Evolutionary conservation across 2,329 filamentous ascomycete genomes (phyloP), one percentile per base, ranked within the genome.

Genomic region (Waltergamsia citrina): DNA sequence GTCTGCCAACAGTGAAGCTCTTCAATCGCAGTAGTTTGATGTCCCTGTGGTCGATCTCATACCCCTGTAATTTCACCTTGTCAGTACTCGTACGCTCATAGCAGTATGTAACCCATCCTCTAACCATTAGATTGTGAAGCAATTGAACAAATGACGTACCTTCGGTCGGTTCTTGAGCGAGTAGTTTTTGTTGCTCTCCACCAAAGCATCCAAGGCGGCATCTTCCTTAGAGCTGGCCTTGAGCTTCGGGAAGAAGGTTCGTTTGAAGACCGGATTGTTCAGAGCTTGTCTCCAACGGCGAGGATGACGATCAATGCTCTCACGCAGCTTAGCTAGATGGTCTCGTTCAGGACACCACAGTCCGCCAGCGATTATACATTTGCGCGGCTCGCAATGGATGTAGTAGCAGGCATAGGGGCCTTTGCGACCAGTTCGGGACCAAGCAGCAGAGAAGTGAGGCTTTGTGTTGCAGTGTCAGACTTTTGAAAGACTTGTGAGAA

Each of bases 321-420:
- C 67, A 38, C 88, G 75, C 53, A 94, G 61, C 41, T 69, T 69
- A 23, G 70, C 70, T 11, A 92, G 61, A n/a, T 77, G 65, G 5
- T 63, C 60, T 2, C 74, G 71, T 34, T 86, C 82, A 3, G 85
- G 85, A 47, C 80, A 74, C 85, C 85, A 94, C 12, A 93, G 61
- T 2, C 88, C 87, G 30, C 85, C 85, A 38, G 83, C 87, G 27
- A 93, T 64, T 50, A 76, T 81, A 33, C 70, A 34, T 3, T 65
- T 65, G 3, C 65, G 66, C 9, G 87, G 85, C 52, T 90, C 75
- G 42, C 85, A 71, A 54, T 94, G 86, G 15, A 94, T 61, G 59
- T 94, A 94, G 60, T 94, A 94, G 50, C 78, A 81, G 6, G 87
- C 87, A 56, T 92, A 93, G 8, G 83, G 80, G 0, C 85, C 85